Evolutionary conservation across 768 basidiomycete species (phyloP).

Genomic region (Pseudohyphozyma bogoriensis): DNA sequence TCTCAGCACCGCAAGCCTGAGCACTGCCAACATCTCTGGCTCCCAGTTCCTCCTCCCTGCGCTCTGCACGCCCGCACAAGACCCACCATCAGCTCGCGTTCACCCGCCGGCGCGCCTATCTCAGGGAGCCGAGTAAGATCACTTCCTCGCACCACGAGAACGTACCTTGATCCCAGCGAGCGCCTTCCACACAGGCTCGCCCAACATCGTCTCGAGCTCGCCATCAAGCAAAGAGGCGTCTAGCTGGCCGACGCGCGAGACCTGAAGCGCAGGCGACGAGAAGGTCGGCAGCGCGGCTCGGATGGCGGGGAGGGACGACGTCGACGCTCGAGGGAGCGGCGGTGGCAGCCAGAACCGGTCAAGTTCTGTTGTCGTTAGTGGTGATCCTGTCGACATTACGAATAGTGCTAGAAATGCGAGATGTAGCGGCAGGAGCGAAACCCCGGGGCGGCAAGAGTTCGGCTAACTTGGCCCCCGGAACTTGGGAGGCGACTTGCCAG

Average conservation of each 20-base stretch:
- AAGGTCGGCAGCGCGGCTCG: constrained; percentile 1
- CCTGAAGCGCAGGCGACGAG: constrained; percentile 11
- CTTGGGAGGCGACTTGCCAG: neutral
- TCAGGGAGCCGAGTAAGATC: neutral
- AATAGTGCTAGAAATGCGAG: neutral
- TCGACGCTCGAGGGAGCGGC: neutral
- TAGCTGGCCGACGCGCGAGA: constrained; percentile 75
- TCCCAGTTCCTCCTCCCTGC: constrained; percentile 12
- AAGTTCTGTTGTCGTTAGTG: neutral
- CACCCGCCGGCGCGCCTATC: constrained; percentile 36
- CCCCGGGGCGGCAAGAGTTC: too few species aligned
- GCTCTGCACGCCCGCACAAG: neutral
- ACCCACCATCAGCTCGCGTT: neutral
- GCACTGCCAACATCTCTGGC: constrained; percentile 29
- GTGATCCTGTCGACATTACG: neutral
- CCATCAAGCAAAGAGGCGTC: constrained; percentile 84
- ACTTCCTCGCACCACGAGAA: constrained; percentile 17
- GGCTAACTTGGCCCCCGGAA: neutral
- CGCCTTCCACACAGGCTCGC: constrained; percentile 68
- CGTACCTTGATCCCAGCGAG: constrained; percentile 59
- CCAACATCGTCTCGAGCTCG: constrained; percentile 69
- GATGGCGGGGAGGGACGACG: neutral
- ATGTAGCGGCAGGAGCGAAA: neutral
- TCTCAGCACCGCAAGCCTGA: constrained; percentile 65
- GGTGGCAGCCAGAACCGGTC: constrained; percentile 24